Evolutionary conservation across 768 basidiomycete species (phyloP).

Genomic region (Kwoniella dejecticola): DNA sequence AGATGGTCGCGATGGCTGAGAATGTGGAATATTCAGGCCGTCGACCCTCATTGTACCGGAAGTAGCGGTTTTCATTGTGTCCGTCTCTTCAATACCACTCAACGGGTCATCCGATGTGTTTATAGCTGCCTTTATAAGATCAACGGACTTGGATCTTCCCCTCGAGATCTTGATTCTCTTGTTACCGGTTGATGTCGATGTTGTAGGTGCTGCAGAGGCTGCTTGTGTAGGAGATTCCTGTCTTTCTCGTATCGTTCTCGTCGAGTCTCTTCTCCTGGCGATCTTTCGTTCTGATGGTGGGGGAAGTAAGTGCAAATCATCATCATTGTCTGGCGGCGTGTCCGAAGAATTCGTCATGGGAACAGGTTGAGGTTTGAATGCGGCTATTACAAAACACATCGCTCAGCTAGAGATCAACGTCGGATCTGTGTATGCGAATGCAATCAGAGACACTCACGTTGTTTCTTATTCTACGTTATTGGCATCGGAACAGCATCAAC

Average conservation of each 20-base stretch:
- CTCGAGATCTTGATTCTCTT: slow-evolving; percentile 16
- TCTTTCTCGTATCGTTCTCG: slow-evolving; percentile 34
- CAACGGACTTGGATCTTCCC: slow-evolving; percentile 14
- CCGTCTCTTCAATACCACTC: slow-evolving; percentile 17
- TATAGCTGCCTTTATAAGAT: slow-evolving; percentile 29
- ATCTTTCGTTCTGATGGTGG: slow-evolving; percentile 50
- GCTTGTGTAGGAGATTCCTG: slow-evolving; percentile 25
- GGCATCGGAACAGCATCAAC: background rate
- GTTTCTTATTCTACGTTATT: slow-evolving; percentile 26
- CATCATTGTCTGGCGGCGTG: slow-evolving; percentile 39
- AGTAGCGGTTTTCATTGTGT: slow-evolving; percentile 8
- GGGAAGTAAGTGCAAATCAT: slow-evolving; percentile 27
- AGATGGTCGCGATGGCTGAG: slow-evolving; percentile 19
- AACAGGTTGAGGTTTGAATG: slow-evolving; percentile 43
- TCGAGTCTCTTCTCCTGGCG: slow-evolving; percentile 47
- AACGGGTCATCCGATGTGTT: slow-evolving; percentile 30
- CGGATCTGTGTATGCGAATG: background rate
- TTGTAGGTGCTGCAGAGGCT: background rate
- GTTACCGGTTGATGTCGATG: background rate
- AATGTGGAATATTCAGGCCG: slow-evolving; percentile 22
- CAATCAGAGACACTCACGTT: slow-evolving; percentile 18
- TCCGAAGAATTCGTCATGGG: slow-evolving; percentile 31
- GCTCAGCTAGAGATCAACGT: background rate
- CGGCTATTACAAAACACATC: slow-evolving; percentile 2
- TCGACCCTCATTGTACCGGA: slow-evolving; percentile 17